Base-by-base conservation (phyloP, 306 rosid species). In the Adenanthera pavonina region DNA sequence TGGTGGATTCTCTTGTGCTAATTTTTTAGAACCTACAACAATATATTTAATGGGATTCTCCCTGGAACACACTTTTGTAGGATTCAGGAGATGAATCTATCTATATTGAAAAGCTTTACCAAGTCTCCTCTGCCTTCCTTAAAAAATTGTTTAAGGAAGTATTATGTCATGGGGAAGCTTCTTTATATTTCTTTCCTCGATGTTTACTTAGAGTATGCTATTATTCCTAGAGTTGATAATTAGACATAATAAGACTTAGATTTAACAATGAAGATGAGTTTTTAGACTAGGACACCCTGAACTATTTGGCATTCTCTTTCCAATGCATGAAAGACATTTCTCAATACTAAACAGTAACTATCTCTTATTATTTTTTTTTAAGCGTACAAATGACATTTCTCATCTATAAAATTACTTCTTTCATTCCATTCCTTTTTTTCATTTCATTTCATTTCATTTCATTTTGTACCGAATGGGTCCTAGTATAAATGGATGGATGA, bases 1-100 rank as follows among this genome's bases (percentile, higher is more conserved):
- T 64, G 67, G 35, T 5, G 59, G 30, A 41, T 19, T 66, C 14
- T 30, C 41, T 75, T 34, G 62, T 67, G 9, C 40, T 25, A 67
- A 68, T 64, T 60, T 34, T 44, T 75, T 15, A 68, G 72, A 62
- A 56, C 52, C 43, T 75, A 20, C 53, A 44, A 44, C 70, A 52
- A 19, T 72, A 51, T 74, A 41, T 33, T 25, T 60, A 9, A 57
- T 56, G 61, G 33, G 61, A 59, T 59, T 25, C 68, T 41, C 20
- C 13, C 4, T 74, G 65, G 66, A 54, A 2, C 12, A 16, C 51
- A 36, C 25, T 47, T 35, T 54, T 35, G 36, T 11, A 16, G 43
- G 64, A 35, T 74, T 74, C 35, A 74, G 78, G 78, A 36, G 34
- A n/a, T 74, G 36, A n/a, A 74, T 54, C 13, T 20, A 20, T 59